Conservation (phyloP, 1,284 basidiomycete species). For the Austropuccinia psidii region DNA sequence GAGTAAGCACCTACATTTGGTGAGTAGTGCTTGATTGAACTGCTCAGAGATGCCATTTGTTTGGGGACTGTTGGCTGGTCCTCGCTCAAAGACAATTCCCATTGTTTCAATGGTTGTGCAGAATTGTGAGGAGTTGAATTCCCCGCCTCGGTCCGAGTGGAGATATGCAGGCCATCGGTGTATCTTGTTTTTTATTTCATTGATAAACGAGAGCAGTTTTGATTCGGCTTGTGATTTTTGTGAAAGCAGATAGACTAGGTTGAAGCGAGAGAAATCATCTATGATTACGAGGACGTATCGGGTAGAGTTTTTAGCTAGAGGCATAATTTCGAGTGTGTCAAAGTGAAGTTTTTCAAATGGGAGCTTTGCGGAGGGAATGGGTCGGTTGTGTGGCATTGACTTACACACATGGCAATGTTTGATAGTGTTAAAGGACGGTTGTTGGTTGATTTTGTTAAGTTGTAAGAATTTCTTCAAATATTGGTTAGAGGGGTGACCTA, state of each 20-base stretch:
- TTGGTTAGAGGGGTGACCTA: background rate
- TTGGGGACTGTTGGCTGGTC: slow-evolving; percentile 4
- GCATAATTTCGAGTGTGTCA: background rate
- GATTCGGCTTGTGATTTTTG: background rate
- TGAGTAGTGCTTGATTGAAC: background rate
- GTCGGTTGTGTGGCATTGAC: background rate
- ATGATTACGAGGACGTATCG: slow-evolving; percentile 1
- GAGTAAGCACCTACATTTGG: background rate
- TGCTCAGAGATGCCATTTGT: background rate
- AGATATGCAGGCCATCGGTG: background rate
- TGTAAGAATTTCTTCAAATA: slow-evolving; percentile 1
- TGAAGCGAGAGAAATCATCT: slow-evolving; percentile 7
- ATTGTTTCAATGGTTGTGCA: background rate
- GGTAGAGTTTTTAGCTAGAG: background rate
- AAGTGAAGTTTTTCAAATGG: background rate
- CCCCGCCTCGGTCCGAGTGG: background rate
- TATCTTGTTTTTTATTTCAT: background rate
- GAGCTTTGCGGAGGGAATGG: background rate
- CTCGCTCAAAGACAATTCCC: background rate
- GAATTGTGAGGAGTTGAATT: background rate
- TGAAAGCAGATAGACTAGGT: background rate
- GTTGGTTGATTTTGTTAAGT: background rate
- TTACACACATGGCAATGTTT: background rate
- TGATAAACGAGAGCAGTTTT: background rate
- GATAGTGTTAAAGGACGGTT: too few relatives aligned